phyloP scores from a whole-genome alignment of 1,284 basidiomycete genomes.

The Trichosporon sp. region DNA sequence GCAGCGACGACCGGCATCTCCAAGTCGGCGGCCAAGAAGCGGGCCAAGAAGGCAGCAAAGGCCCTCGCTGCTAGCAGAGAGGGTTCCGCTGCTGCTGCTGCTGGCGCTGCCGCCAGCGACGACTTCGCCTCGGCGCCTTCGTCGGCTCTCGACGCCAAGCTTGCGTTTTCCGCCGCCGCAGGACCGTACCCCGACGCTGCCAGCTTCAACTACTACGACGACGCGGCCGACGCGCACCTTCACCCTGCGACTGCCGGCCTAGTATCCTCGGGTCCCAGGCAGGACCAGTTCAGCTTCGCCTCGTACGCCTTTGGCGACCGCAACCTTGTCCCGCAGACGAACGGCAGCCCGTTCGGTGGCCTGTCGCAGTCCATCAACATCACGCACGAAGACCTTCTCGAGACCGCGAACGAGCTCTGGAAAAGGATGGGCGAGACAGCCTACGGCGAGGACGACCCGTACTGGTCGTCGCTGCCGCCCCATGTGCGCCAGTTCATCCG shows the following conservation, averaged over 20 bases:
- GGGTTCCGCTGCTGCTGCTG: conserved; percentile 1
- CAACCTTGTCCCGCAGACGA: conserved; percentile 14
- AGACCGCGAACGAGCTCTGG: conserved; percentile 50
- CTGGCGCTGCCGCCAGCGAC: conserved; percentile 3
- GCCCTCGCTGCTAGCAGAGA: conserved; percentile 19
- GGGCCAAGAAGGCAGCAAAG: conserved; percentile 45
- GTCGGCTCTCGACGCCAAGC: conserved; percentile 4
- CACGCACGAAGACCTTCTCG: conserved; percentile 49
- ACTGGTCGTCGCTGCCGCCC: conserved; percentile 58
- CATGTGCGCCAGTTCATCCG: conserved; percentile 58
- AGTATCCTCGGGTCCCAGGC: neutral
- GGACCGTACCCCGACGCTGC: conserved; percentile 15
- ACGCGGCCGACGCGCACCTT: conserved; percentile 7
- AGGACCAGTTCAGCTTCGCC: conserved; percentile 21
- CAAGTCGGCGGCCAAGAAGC: conserved; percentile 48
- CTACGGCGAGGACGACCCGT: conserved; percentile 55
- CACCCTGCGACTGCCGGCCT: neutral
- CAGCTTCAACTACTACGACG: conserved; percentile 12
- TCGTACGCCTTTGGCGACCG: conserved; percentile 22
- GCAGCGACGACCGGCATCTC: conserved; percentile 36
- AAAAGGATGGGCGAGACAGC: conserved; percentile 49
- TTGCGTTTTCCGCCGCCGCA: conserved; percentile 4
- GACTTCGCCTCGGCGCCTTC: neutral
- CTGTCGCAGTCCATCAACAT: conserved; percentile 39
- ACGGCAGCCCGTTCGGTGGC: conserved; percentile 33